These are phyloP conservation scores for Trichosporon sp. DNA, from an alignment of 1,284 basidiomycete genomes.

Conservation along the genomic window DNA sequence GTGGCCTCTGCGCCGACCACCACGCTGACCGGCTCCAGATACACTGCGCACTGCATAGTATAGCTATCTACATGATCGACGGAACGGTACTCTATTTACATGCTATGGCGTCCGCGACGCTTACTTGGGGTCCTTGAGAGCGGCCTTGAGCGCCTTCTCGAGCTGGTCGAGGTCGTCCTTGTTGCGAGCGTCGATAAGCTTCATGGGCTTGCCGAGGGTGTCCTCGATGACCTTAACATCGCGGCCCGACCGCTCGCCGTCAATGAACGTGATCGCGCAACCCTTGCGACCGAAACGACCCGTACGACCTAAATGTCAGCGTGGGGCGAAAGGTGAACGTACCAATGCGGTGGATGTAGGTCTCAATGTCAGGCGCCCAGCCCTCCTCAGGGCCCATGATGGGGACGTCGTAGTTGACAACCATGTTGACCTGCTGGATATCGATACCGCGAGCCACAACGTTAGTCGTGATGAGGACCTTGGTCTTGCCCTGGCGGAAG, in stretches of 20 bases:
- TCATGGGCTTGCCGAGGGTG: slow-evolving; percentile 59
- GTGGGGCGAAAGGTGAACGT: slow-evolving; percentile 34
- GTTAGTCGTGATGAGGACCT: slow-evolving; percentile 98
- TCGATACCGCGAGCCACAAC: slow-evolving; percentile 98
- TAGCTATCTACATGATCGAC: slow-evolving; percentile 1
- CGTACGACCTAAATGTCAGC: slow-evolving; percentile 62
- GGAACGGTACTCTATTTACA: not conserved
- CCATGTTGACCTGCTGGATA: slow-evolving; percentile 98
- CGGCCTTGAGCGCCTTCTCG: slow-evolving; percentile 36
- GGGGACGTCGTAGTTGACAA: slow-evolving; percentile 97
- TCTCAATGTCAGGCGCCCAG: slow-evolving; percentile 78
- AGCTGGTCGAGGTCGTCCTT: slow-evolving; percentile 42
- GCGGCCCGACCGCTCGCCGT: slow-evolving; percentile 73
- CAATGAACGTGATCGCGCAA: slow-evolving; percentile 93
- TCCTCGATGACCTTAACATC: slow-evolving; percentile 83
- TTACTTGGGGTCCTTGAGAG: slow-evolving; percentile 24
- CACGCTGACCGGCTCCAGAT: not conserved
- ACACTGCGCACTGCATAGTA: not conserved
- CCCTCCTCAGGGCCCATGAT: slow-evolving; percentile 56
- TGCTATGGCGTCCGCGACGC: not conserved
- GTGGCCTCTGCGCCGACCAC: not conserved
- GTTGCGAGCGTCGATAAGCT: slow-evolving; percentile 37
- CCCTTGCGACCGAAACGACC: slow-evolving; percentile 93
- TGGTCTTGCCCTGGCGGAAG: slow-evolving; percentile 93
- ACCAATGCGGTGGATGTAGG: slow-evolving; percentile 98